A percentile compares a stretch with the other conserved stretches of the same genome.
These are phyloP conservation scores for Tylopilus subfusipes DNA, from an alignment of 768 basidiomycete genomes.

Conservation along the genomic window DNA sequence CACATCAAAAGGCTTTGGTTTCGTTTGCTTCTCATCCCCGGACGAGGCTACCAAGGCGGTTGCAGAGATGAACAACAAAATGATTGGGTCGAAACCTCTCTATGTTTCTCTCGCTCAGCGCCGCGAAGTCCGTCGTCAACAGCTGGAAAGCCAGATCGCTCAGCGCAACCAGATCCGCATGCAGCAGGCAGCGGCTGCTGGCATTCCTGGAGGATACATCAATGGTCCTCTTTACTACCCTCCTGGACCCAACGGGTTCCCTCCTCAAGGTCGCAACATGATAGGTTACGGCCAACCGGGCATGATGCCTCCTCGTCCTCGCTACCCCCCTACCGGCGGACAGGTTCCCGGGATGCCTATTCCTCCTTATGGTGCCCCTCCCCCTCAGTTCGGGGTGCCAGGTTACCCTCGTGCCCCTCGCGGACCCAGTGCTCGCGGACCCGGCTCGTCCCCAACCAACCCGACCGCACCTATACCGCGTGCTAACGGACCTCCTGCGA, in stretches of 20 bases:
- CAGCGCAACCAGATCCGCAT: conserved; percentile 94
- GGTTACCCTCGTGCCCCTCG: conserved; percentile 62
- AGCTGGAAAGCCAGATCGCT: conserved; percentile 97
- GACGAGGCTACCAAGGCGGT: conserved; percentile 99
- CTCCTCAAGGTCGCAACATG: conserved; percentile 61
- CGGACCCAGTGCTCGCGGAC: conserved; percentile 61
- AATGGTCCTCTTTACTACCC: conserved; percentile 64
- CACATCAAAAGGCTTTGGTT: conserved; percentile 94
- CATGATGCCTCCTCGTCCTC: conserved; percentile 85
- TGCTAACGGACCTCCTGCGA: conserved; percentile 55
- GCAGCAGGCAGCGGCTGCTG: conserved; percentile 89
- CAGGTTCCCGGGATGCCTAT: conserved; percentile 77
- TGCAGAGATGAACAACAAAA: conserved; percentile 99
- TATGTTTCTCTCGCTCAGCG: conserved; percentile 99
- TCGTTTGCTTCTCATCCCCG: conserved; percentile 97
- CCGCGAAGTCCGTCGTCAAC: conserved; percentile 95
- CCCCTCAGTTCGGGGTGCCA: conserved; percentile 73
- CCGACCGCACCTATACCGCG: conserved; percentile 62
- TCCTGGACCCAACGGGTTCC: conserved; percentile 75
- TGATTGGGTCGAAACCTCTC: conserved; percentile 97
- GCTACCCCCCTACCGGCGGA: conserved; percentile 68
- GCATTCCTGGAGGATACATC: conserved; percentile 59
- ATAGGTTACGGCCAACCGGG: conserved; percentile 82
- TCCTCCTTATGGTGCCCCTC: conserved; percentile 68
- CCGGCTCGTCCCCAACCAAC: conserved; percentile 67